Evolutionary conservation across 2,329 filamentous ascomycete genomes (phyloP).

Genomic region (Cylindrodendrum hubeiense): DNA sequence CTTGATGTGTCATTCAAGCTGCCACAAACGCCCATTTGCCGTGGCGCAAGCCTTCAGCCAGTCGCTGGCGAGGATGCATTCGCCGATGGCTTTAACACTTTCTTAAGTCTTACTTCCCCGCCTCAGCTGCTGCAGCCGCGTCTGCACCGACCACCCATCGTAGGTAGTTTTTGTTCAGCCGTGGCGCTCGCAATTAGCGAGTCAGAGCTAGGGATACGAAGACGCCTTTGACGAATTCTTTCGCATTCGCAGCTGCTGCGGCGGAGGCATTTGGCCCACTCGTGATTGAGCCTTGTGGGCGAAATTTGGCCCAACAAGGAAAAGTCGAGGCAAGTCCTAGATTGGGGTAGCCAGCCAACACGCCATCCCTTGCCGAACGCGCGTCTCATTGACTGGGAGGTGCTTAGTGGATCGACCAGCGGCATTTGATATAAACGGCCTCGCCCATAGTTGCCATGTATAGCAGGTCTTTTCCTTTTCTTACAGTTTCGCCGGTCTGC

Average conservation of each 20-base stretch:
- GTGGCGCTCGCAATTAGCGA: not conserved
- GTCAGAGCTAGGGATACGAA: not conserved
- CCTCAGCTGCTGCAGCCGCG: not conserved
- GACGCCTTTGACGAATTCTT: no score
- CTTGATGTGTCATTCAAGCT: not conserved
- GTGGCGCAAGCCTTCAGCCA: not conserved
- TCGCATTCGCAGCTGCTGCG: not conserved
- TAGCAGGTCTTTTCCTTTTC: not conserved
- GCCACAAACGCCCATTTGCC: not conserved
- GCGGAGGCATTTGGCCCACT: not conserved
- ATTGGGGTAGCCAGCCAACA: not conserved
- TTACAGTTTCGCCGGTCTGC: not conserved
- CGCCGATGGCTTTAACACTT: not conserved
- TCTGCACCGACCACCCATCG: not conserved
- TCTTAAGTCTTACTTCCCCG: not conserved
- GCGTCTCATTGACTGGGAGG: constrained; percentile 7
- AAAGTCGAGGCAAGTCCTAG: not conserved
- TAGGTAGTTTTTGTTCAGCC: not conserved
- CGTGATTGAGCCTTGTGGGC: not conserved
- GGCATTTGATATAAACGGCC: not conserved
- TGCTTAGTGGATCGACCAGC: not conserved
- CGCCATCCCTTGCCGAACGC: constrained; percentile 6
- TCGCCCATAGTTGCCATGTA: not conserved
- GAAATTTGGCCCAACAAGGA: not conserved
- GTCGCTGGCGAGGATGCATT: not conserved